These are phyloP conservation scores for Lotus japonicus DNA, from an alignment of 306 rosid species.

Conservation along the genomic window DNA sequence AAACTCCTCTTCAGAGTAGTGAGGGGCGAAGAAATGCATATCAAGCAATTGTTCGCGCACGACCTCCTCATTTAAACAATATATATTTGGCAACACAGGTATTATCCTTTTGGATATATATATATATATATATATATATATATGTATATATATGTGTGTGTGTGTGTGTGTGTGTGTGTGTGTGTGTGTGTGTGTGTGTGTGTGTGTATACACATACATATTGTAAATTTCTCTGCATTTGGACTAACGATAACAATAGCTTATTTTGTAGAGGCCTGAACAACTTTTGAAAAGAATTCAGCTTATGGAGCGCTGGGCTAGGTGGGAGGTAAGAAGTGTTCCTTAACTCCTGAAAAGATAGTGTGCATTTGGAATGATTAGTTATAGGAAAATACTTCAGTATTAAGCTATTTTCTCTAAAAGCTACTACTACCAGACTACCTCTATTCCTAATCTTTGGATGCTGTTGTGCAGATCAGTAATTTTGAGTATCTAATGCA, in stretches of 20 bases:
- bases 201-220: too few relatives aligned
- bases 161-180: too few relatives aligned
- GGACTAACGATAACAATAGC: not conserved
- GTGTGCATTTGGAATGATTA: conserved; percentile 2
- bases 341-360: conserved; percentile 4
- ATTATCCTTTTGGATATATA: conserved; percentile 21
- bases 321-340: conserved; percentile 84
- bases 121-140: too few relatives aligned
- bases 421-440: not conserved
- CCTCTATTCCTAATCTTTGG: not conserved
- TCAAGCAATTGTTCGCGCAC: conserved; percentile 89
- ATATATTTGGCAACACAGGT: conserved; percentile 96
- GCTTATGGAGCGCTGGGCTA: conserved; percentile 99
- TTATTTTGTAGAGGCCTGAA: conserved; percentile 71
- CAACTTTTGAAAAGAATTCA: conserved; percentile 91
- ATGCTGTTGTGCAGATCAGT: conserved; percentile 76
- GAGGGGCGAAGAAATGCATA: conserved; percentile 88
- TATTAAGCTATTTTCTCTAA: not conserved
- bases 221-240: not conserved
- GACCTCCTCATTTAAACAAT: conserved; percentile 81
- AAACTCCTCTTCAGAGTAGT: conserved; percentile 47
- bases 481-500: conserved; percentile 98
- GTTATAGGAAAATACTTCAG: not conserved
- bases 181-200: too few relatives aligned
- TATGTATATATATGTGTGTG: too few relatives aligned